These are phyloP conservation scores for Pisolithus thermaeus DNA, from an alignment of 1,284 basidiomycete species.

Conservation along the genomic window DNA sequence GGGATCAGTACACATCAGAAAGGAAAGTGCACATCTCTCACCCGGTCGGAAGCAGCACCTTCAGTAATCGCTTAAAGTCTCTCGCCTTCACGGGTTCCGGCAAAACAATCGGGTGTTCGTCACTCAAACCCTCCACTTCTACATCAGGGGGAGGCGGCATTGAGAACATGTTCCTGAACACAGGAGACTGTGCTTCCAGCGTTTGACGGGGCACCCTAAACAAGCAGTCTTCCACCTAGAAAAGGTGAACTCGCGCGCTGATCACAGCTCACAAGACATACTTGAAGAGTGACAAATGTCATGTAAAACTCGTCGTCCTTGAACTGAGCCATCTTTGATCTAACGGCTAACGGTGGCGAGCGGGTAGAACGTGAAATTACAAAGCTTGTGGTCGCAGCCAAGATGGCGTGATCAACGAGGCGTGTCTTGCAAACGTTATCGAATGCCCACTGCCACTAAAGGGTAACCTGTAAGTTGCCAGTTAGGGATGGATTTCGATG, in stretches of 20 bases:
- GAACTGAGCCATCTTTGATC: background rate
- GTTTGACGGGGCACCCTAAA: conserved; percentile 18
- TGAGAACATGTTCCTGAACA: conserved; percentile 23
- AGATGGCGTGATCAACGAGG: too few species aligned
- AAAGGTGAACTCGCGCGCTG: background rate
- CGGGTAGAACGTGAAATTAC: too few species aligned
- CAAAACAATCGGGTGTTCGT: conserved; percentile 15
- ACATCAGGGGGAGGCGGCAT: conserved; percentile 10
- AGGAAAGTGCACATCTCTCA: conserved; percentile 1
- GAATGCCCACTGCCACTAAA: too few species aligned
- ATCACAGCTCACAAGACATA: background rate
- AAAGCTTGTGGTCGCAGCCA: too few species aligned
- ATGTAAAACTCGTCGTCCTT: conserved; percentile 12
- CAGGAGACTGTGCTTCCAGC: conserved; percentile 12
- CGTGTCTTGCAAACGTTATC: too few species aligned
- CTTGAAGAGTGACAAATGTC: conserved; percentile 17
- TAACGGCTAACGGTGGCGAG: too few species aligned
- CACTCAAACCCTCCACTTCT: conserved; percentile 13
- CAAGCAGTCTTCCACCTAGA: conserved; percentile 18
- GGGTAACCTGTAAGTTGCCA: too few species aligned
- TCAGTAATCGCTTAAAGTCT: conserved; percentile 20
- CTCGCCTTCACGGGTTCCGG: conserved; percentile 9
- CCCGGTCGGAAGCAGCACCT: conserved; percentile 13
- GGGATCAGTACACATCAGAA: background rate
- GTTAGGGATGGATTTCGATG: too few species aligned